A percentile compares a stretch with the other conserved stretches of the same genome.
Evolutionary conservation across 1,139 yeast species (phyloP).

Genomic region (Pichia sp.): DNA sequence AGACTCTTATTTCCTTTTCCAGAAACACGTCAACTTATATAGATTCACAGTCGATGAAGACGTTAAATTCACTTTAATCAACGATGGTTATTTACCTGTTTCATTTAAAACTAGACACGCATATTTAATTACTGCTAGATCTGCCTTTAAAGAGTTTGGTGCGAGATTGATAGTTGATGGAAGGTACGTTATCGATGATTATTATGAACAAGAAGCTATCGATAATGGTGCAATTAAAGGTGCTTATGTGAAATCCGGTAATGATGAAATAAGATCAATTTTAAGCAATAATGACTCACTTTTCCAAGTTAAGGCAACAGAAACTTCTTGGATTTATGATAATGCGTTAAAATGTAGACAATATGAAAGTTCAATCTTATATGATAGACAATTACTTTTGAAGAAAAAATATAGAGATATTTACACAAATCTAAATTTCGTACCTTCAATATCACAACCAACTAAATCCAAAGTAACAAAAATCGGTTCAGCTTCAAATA

Average conservation of each 20-base stretch:
- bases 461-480: slow-evolving; percentile 34
- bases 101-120: slow-evolving; percentile 89
- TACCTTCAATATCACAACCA: slow-evolving; percentile 75
- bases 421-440: slow-evolving; percentile 71
- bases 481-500: slow-evolving; percentile 31
- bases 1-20: slow-evolving; percentile 85
- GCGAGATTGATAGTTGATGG: slow-evolving; percentile 79
- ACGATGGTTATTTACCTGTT: slow-evolving; percentile 76
- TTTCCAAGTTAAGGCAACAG: slow-evolving; percentile 15
- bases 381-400: slow-evolving; percentile 50
- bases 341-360: slow-evolving; percentile 72
- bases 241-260: slow-evolving; percentile 29
- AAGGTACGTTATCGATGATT: slow-evolving; percentile 75
- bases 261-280: slow-evolving; percentile 10
- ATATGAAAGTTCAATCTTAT: slow-evolving; percentile 55
- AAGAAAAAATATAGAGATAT: slow-evolving; percentile 65
- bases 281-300: slow-evolving; percentile 6
- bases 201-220: slow-evolving; percentile 70
- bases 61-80: slow-evolving; percentile 77
- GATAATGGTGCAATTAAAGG: slow-evolving; percentile 73
- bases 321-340: slow-evolving; percentile 63
- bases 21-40: slow-evolving; percentile 65
- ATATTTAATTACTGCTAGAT: slow-evolving; percentile 83
- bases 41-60: slow-evolving; percentile 70
- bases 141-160: slow-evolving; percentile 89